phyloP scores from a whole-genome alignment of 2,329 filamentous ascomycete genomes.

The Epichloe gansuensis region DNA sequence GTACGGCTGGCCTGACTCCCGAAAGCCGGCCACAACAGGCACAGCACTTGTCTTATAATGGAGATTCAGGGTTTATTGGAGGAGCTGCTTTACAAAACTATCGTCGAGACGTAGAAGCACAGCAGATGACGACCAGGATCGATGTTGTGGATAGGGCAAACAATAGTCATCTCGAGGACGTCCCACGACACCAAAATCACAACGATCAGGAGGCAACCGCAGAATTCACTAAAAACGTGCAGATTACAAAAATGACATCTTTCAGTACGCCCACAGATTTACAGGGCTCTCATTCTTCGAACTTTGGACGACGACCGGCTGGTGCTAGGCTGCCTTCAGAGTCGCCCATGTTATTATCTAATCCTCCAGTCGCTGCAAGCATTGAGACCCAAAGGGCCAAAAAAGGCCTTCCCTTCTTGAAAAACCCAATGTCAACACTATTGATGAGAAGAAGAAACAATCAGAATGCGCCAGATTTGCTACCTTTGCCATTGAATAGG shows the following conservation, averaged over 20 bases:
- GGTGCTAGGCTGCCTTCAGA: conserved; percentile 29
- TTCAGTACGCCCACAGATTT: conserved; percentile 38
- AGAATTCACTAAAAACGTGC: conserved; percentile 18
- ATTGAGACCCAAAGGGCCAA: conserved; percentile 33
- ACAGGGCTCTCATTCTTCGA: conserved; percentile 20
- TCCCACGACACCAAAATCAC: conserved; percentile 1
- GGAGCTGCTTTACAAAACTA: conserved; percentile 41
- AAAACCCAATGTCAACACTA: conserved; percentile 46
- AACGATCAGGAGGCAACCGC: conserved; percentile 15
- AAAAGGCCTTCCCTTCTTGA: conserved; percentile 44
- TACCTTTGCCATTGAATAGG: conserved; percentile 26
- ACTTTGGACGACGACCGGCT: conserved; percentile 29
- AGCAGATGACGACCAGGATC: conserved; percentile 2
- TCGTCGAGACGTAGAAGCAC: conserved; percentile 23
- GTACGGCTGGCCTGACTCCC: conserved; percentile 6
- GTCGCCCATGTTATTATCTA: conserved; percentile 18
- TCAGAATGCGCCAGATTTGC: conserved; percentile 32
- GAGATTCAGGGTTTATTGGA: conserved; percentile 38
- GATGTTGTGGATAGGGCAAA: background rate
- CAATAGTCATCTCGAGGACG: conserved; percentile 4
- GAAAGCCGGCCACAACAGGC: conserved; percentile 15
- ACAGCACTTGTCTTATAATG: conserved; percentile 22
- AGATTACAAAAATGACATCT: conserved; percentile 23
- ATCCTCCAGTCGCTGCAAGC: conserved; percentile 10
- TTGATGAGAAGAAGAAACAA: conserved; percentile 43